Base-by-base conservation (phyloP, 306 rosid genomes). In the Cucurbita ficifolia region DNA sequence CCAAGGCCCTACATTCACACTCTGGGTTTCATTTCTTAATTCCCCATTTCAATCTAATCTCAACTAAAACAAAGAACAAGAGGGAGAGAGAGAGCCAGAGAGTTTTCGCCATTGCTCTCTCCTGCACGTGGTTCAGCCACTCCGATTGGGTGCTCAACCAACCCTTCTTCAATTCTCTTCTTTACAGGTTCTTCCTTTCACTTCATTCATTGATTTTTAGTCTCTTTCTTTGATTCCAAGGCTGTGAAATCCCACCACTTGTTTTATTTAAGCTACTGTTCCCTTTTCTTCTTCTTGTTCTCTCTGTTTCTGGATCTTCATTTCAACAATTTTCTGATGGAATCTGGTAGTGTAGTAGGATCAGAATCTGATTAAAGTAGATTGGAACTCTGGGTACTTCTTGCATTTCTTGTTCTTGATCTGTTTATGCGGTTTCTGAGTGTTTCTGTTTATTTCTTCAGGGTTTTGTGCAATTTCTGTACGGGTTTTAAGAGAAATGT, bases 61-160 rank as follows among this genome's bases (percentile, higher is more conserved):
- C 52, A 36, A 11, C n/a, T 38, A 40, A 45, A 54, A 8, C 62
- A 72, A 70, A 40, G 55, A 74, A 62, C 55, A 29, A 58, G 83
- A 78, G 18, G 43, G 33, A 21, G 33, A 45, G 72, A 67, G 38
- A 67, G 54, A 13, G 70, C 71, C 73, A 46, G 63, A 57, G 57
- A 53, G 55, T 18, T 58, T 58, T 49, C 46, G 52, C 7, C 19
- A 7, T 39, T 43, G 36, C 45, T 8, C 60, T 21, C 69, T 72
- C 90, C 79, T 88, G 92, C 96, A 90, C 96, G 90, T 90, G 96
- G 78, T 84, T 86, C 71, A 83, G 72, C 68, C 54, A 69, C 82
- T 83, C 82, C 86, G 39, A 68, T 81, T 84, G 92, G 84, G 58
- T 86, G 53, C 35, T 51, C 72, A 46, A 46, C 1, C 50, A 40